These are phyloP conservation scores for Blastobotrys americana DNA, from an alignment of 805 yeast genomes.

Conservation along the genomic window DNA sequence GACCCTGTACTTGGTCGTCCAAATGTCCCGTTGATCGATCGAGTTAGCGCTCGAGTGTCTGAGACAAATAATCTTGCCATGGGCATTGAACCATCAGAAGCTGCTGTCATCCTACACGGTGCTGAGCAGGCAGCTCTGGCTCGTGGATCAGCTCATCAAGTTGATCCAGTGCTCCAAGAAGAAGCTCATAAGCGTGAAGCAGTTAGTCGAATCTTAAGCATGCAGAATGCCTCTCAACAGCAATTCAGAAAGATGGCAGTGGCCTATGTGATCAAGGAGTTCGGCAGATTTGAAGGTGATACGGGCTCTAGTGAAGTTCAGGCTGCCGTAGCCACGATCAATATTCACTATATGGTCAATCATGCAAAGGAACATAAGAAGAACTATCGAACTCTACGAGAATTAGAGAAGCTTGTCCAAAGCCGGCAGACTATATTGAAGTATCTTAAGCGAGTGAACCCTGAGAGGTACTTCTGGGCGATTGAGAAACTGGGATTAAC, in stretches of 20 bases:
- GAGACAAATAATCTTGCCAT: conserved; percentile 60
- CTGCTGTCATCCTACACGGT: conserved; percentile 69
- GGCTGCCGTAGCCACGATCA: conserved; percentile 82
- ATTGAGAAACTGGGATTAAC: conserved; percentile 81
- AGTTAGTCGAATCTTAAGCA: conserved; percentile 60
- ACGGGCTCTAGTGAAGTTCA: conserved; percentile 95
- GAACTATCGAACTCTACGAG: conserved; percentile 63
- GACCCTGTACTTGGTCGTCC: conserved; percentile 83
- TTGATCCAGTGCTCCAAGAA: conserved; percentile 25
- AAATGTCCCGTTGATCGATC: conserved; percentile 55
- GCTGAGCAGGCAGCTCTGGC: conserved; percentile 56
- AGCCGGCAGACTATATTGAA: conserved; percentile 76
- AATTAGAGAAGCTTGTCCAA: conserved; percentile 77
- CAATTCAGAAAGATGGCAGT: conserved; percentile 55
- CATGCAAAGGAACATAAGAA: conserved; percentile 66
- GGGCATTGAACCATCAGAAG: conserved; percentile 54
- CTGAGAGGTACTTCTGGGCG: conserved; percentile 78
- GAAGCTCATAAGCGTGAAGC: conserved; percentile 60
- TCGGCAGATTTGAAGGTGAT: conserved; percentile 78
- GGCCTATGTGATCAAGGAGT: conserved; percentile 65
- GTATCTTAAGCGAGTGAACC: conserved; percentile 73
- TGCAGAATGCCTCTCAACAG: conserved; percentile 58
- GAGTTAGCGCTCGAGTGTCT: conserved; percentile 57
- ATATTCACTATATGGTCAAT: conserved; percentile 66
- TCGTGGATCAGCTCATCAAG: conserved; percentile 18